Conservation (phyloP, 495 filamentous ascomycete genomes). For the Penicillium robsamsonii region DNA sequence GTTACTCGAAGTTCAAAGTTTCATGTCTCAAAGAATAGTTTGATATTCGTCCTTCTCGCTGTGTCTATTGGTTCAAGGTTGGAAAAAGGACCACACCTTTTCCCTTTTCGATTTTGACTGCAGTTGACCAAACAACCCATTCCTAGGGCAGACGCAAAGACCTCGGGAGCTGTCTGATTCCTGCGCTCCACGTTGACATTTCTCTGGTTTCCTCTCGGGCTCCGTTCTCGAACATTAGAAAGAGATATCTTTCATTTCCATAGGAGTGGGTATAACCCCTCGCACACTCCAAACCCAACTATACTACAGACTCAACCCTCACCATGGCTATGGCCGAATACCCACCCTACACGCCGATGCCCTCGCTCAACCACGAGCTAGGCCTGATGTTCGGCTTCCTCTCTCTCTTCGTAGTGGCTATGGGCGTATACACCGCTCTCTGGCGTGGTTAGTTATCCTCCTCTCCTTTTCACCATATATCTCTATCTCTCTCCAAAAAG, state of each 20-base stretch:
- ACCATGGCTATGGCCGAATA: constrained; percentile 15
- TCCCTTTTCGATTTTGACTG: neutral
- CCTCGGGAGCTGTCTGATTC: neutral
- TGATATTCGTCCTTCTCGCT: neutral
- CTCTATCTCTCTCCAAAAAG: neutral
- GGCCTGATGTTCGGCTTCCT: constrained; percentile 47
- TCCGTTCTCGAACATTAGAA: neutral
- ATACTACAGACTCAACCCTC: neutral
- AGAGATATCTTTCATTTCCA: neutral
- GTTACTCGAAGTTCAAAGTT: neutral
- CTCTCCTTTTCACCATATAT: neutral
- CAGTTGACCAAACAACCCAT: neutral
- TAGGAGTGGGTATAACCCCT: neutral
- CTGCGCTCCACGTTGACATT: neutral
- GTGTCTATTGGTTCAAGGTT: neutral
- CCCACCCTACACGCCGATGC: constrained; percentile 32
- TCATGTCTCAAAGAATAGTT: neutral
- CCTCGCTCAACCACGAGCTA: constrained; percentile 38
- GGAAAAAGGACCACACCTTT: neutral
- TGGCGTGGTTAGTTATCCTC: constrained; percentile 34
- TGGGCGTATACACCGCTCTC: constrained; percentile 36
- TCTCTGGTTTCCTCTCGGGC: neutral
- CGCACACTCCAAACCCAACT: neutral
- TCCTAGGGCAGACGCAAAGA: neutral
- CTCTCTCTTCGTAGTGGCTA: constrained; percentile 35